A percentile compares a stretch with the other conserved stretches of the same genome.
Conservation (phyloP, 2,329 filamentous ascomycete species). For the Penicillium brevicompactum region DNA sequence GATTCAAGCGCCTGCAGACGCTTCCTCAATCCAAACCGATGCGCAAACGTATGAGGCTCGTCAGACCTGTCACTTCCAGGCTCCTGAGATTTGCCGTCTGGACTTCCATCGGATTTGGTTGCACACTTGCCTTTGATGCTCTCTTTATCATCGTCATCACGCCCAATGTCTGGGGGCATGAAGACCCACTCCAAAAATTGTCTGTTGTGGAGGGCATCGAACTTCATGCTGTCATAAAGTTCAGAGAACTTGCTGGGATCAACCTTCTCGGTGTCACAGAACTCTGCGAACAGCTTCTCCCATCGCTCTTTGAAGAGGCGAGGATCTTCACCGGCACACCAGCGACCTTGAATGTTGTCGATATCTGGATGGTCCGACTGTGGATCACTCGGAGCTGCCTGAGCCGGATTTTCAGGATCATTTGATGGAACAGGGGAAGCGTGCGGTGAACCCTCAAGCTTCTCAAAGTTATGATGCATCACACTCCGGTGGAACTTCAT, state of each 20-base stretch:
- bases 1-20: conserved; percentile 52
- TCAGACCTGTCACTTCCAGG: conserved; percentile 27
- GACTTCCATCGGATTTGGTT: conserved; percentile 19
- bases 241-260: conserved; percentile 99
- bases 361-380: conserved; percentile 54
- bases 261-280: conserved; percentile 95
- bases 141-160: conserved; percentile 65
- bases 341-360: conserved; percentile 78
- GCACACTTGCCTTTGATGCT: conserved; percentile 29
- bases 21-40: conserved; percentile 53
- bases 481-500: conserved; percentile 97
- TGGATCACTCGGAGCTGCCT: conserved; percentile 11
- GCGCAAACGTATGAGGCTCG: conserved; percentile 38
- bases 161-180: conserved; percentile 76
- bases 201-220: conserved; percentile 94
- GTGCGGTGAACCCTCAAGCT: conserved; percentile 67
- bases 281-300: conserved; percentile 97
- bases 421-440: conserved; percentile 54
- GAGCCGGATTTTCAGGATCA: conserved; percentile 14
- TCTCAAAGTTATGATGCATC: conserved; percentile 91
- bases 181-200: conserved; percentile 98
- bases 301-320: conserved; percentile 94
- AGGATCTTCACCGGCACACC: conserved; percentile 95
- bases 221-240: conserved; percentile 99
- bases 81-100: conserved; percentile 29